Conservation (phyloP, 2,329 filamentous ascomycete species). For the Aureobasidium sp. region DNA sequence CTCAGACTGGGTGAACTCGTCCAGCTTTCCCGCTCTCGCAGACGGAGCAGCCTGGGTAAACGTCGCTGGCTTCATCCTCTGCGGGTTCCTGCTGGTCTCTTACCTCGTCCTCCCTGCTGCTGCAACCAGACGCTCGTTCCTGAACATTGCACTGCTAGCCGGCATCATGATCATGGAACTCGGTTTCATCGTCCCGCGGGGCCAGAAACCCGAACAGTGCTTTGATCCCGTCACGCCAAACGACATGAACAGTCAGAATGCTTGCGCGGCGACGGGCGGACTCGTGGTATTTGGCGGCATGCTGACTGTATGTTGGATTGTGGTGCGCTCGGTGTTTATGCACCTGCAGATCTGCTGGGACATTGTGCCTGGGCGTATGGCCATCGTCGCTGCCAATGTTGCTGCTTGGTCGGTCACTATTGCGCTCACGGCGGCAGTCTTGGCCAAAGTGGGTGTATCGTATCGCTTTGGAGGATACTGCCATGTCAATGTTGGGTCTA, state of each 20-base stretch:
- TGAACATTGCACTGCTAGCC: slow-evolving; percentile 71
- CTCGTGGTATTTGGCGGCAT: slow-evolving; percentile 74
- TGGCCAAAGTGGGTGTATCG: slow-evolving; percentile 31
- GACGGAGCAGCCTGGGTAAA: slow-evolving; percentile 73
- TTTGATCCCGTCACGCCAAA: slow-evolving; percentile 79
- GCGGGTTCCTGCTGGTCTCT: slow-evolving; percentile 66
- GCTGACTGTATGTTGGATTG: slow-evolving; percentile 72
- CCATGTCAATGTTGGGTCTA: slow-evolving; percentile 64
- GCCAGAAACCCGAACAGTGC: slow-evolving; percentile 65
- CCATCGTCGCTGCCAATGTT: slow-evolving; percentile 28
- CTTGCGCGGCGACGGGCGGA: slow-evolving; percentile 74
- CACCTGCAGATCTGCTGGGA: slow-evolving; percentile 35
- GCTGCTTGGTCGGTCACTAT: slow-evolving; percentile 27
- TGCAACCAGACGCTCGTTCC: slow-evolving; percentile 75
- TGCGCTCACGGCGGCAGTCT: slow-evolving; percentile 38
- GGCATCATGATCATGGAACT: slow-evolving; percentile 70
- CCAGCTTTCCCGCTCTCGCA: slow-evolving; percentile 48
- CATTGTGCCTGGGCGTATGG: slow-evolving; percentile 25
- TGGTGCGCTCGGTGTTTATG: slow-evolving; percentile 42
- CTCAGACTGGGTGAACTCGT: slow-evolving; percentile 61
- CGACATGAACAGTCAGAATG: slow-evolving; percentile 64
- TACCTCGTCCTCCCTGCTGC: slow-evolving; percentile 70
- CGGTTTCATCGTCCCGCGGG: slow-evolving; percentile 76
- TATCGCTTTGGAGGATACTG: slow-evolving; percentile 73
- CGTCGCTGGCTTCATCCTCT: slow-evolving; percentile 62